These are phyloP conservation scores for Penicillium frequentans DNA, from an alignment of 2,329 filamentous ascomycete genomes.

Conservation along the genomic window DNA sequence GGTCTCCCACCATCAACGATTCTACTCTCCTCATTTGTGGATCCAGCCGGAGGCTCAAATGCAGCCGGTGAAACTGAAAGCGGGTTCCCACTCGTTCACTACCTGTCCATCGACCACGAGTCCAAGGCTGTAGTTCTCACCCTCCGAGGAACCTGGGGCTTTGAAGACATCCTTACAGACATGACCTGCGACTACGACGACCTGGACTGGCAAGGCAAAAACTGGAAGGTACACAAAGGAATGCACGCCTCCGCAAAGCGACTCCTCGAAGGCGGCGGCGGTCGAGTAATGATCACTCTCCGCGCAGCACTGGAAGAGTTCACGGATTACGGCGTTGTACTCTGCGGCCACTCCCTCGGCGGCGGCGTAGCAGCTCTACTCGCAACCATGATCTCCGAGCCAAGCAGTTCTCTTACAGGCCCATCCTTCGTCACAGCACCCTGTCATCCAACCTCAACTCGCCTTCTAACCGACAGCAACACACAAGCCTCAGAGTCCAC, in stretches of 20 bases:
- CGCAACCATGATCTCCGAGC: slow-evolving; percentile 69
- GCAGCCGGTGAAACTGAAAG: slow-evolving; percentile 64
- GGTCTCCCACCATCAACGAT: slow-evolving; percentile 48
- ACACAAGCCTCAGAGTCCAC: slow-evolving; percentile 13
- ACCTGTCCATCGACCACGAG: slow-evolving; percentile 69
- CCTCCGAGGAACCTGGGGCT: slow-evolving; percentile 69
- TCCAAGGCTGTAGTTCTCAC: slow-evolving; percentile 72
- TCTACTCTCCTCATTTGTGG: slow-evolving; percentile 69
- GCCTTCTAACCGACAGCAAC: slow-evolving; percentile 33
- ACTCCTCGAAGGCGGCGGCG: slow-evolving; percentile 66
- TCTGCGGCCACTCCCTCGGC: slow-evolving; percentile 69
- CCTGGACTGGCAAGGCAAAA: slow-evolving; percentile 57
- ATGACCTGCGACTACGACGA: slow-evolving; percentile 74
- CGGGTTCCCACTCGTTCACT: slow-evolving; percentile 70
- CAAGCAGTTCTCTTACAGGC: slow-evolving; percentile 49
- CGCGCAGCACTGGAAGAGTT: slow-evolving; percentile 66
- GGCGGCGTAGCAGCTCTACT: slow-evolving; percentile 69
- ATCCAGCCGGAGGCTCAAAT: slow-evolving; percentile 67
- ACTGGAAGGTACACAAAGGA: slow-evolving; percentile 72
- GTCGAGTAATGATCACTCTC: slow-evolving; percentile 65
- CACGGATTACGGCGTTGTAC: slow-evolving; percentile 67
- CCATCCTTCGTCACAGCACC: slow-evolving; percentile 64
- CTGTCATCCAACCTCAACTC: slow-evolving; percentile 34
- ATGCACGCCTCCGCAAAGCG: slow-evolving; percentile 70
- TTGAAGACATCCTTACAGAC: slow-evolving; percentile 72